phyloP scores from a whole-genome alignment of 2,329 filamentous ascomycete species.

The Verticillium longisporum region DNA sequence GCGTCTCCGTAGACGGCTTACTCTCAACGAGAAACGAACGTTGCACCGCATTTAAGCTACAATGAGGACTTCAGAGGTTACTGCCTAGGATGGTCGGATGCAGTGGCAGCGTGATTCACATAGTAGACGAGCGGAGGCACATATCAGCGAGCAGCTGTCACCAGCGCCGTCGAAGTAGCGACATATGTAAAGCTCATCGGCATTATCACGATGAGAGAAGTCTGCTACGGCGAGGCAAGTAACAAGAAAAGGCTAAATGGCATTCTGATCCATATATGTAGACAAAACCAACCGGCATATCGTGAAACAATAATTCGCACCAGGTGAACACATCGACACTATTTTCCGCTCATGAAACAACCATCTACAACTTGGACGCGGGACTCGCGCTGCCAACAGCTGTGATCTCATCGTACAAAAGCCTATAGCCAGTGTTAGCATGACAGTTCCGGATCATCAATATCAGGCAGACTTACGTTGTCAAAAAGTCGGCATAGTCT shows the following conservation, averaged over 20 bases:
- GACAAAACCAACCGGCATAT: background rate
- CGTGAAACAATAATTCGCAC: background rate
- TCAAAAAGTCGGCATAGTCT: conserved; percentile 96
- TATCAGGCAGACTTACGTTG: conserved; percentile 48
- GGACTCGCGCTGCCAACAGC: conserved; percentile 55
- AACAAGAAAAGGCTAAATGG: background rate
- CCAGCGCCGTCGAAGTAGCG: no score
- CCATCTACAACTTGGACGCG: conserved; percentile 57
- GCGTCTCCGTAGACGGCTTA: no score
- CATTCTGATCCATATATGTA: background rate
- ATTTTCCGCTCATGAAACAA: background rate
- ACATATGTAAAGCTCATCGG: no score
- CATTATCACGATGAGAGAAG: no score
- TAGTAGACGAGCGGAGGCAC: no score
- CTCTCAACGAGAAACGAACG: no score
- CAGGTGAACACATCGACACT: background rate
- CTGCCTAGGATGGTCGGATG: no score
- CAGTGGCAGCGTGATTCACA: no score
- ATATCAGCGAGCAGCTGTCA: no score
- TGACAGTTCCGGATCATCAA: conserved; percentile 1
- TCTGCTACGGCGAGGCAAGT: no score
- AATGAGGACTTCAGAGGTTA: no score
- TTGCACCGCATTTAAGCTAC: no score
- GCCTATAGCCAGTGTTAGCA: conserved; percentile 34
- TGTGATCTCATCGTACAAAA: conserved; percentile 86